A percentile compares a stretch with the other conserved stretches of the same genome.
These are phyloP conservation scores for Gleditsia sinensis DNA, from an alignment of 306 rosid species.

Conservation along the genomic window DNA sequence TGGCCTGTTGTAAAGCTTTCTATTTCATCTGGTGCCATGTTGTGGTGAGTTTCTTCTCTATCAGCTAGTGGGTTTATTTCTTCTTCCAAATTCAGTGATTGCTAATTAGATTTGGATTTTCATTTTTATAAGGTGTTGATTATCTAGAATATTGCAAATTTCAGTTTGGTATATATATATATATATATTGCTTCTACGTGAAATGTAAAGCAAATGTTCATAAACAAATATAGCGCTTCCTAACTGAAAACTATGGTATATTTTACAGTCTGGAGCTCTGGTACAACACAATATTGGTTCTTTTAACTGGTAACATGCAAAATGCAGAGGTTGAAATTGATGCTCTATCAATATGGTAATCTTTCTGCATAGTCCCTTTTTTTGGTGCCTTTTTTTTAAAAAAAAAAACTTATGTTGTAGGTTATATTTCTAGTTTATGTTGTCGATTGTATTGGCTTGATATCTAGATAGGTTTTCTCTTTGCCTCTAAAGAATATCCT, in stretches of 20 bases:
- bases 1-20: constrained; percentile 69
- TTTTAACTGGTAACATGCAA: constrained; percentile 50
- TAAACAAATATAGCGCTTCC: not conserved
- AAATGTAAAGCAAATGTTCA: not conserved
- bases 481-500: constrained; percentile 4
- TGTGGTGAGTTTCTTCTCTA: constrained; percentile 46
- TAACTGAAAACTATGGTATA: not conserved
- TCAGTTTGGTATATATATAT: too few species aligned
- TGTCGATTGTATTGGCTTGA: constrained; percentile 4
- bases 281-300: constrained; percentile 57
- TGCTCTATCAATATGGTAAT: constrained; percentile 63
- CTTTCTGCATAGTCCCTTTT: not conserved
- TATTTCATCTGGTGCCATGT: constrained; percentile 58
- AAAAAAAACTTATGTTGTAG: too few species aligned
- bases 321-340: constrained; percentile 56
- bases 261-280: constrained; percentile 55
- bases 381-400: too few species aligned
- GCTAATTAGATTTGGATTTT: not conserved
- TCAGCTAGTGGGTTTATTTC: not conserved
- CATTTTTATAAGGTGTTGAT: not conserved
- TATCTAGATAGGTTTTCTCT: not conserved
- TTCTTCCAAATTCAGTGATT: not conserved
- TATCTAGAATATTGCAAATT: too few species aligned
- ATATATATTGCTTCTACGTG: not conserved
- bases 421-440: too few species aligned